phyloP scores from a whole-genome alignment of 805 yeast genomes.

The Monosporozyma servazzii region DNA sequence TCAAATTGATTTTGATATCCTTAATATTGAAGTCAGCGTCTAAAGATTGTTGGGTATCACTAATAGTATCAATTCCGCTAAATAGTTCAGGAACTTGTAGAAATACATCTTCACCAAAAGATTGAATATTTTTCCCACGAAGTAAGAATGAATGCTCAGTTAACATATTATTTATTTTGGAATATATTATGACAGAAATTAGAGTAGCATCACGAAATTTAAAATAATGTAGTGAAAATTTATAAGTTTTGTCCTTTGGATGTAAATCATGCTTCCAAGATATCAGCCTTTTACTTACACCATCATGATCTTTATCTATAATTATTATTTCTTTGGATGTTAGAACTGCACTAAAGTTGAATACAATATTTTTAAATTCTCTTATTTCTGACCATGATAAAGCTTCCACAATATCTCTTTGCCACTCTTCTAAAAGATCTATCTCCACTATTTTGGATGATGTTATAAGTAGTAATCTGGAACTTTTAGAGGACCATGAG shows the following conservation, averaged over 20 bases:
- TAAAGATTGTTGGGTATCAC: neutral
- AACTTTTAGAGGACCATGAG: conserved; percentile 34
- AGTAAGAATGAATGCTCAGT: conserved; percentile 14
- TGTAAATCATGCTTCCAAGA: conserved; percentile 69
- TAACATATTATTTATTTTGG: conserved; percentile 14
- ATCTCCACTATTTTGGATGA: conserved; percentile 36
- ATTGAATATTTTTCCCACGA: conserved; percentile 8
- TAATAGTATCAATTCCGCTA: conserved; percentile 1
- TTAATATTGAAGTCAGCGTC: neutral
- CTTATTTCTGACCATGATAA: conserved; percentile 45
- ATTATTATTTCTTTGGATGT: conserved; percentile 62
- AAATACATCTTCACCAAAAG: conserved; percentile 11
- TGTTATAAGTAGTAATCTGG: conserved; percentile 31
- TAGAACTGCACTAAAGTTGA: conserved; percentile 40
- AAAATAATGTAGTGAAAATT: conserved; percentile 28
- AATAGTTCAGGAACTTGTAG: conserved; percentile 9
- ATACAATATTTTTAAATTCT: conserved; percentile 34
- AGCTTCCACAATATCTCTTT: conserved; percentile 36
- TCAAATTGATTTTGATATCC: conserved; percentile 1
- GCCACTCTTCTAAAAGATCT: conserved; percentile 25
- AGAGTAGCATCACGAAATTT: conserved; percentile 6
- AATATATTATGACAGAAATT: conserved; percentile 13
- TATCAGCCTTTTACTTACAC: conserved; percentile 38
- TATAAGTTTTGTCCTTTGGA: conserved; percentile 45
- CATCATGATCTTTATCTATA: conserved; percentile 30